Conservation (phyloP, 164 flowering plant genomes). For the Taxillus chinensis region DNA sequence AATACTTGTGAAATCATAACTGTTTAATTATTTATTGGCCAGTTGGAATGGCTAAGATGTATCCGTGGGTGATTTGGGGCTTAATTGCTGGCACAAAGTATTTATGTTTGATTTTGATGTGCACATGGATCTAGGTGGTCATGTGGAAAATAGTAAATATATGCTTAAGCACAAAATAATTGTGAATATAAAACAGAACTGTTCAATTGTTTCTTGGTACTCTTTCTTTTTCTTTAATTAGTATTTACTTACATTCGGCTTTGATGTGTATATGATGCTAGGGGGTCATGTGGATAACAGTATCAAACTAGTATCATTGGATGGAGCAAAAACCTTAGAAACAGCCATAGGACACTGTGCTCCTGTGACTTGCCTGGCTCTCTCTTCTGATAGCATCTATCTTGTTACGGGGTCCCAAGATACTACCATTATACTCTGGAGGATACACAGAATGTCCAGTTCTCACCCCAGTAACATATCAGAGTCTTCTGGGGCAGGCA, state of each 20-base stretch:
- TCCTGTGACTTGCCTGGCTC: constrained; percentile 84
- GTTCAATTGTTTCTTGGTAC: too few relatives aligned
- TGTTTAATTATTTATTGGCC: too few relatives aligned
- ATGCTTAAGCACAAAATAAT: too few relatives aligned
- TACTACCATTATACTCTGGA: constrained; percentile 83
- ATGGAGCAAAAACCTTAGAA: constrained; percentile 93
- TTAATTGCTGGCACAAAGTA: too few relatives aligned
- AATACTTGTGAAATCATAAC: too few relatives aligned
- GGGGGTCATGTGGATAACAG: constrained; percentile 97
- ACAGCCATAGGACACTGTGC: constrained; percentile 85
- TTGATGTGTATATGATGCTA: constrained; percentile 12
- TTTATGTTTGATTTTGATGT: too few relatives aligned
- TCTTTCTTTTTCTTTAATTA: too few relatives aligned
- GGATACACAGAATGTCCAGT: constrained; percentile 41
- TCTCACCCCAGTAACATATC: constrained; percentile 36
- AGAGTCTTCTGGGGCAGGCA: constrained; percentile 39
- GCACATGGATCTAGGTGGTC: too few relatives aligned
- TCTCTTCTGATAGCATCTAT: constrained; percentile 70
- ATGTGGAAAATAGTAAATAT: too few relatives aligned
- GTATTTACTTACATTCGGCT: neutral
- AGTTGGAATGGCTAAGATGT: too few relatives aligned
- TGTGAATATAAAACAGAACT: too few relatives aligned
- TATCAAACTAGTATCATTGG: constrained; percentile 70
- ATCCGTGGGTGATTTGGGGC: too few relatives aligned
- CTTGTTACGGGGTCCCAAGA: constrained; percentile 94